Evolutionary conservation across 768 basidiomycete species (phyloP).

Genomic region (Steccherinum ochraceum): DNA sequence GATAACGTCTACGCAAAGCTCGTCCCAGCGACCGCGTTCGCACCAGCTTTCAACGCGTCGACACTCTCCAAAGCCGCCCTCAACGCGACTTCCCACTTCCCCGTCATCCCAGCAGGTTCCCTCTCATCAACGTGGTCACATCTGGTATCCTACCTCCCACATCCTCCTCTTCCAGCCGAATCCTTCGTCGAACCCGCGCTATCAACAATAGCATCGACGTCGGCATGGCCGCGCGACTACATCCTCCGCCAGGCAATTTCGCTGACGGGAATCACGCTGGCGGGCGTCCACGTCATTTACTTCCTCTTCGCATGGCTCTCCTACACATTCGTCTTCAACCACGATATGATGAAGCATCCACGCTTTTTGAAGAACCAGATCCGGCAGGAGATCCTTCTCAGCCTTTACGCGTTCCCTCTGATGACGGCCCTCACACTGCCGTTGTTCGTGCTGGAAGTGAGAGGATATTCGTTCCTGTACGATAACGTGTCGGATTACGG

Average conservation of each 20-base stretch:
- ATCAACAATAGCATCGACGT: constrained; percentile 28
- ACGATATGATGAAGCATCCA: constrained; percentile 92
- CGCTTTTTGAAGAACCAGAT: constrained; percentile 89
- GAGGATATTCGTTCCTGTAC: constrained; percentile 79
- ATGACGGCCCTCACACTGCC: constrained; percentile 86
- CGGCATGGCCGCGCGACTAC: constrained; percentile 84
- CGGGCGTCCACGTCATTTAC: constrained; percentile 84
- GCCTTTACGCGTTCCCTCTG: constrained; percentile 70
- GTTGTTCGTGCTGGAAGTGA: constrained; percentile 90
- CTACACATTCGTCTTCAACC: constrained; percentile 86
- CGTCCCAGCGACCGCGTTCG: constrained; percentile 46
- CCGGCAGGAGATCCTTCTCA: constrained; percentile 67
- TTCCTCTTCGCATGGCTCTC: constrained; percentile 84
- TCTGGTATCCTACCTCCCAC: constrained; percentile 49
- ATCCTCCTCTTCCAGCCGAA: constrained; percentile 42
- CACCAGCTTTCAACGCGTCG: constrained; percentile 7
- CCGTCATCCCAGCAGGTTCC: constrained; percentile 19
- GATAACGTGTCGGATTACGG: constrained; percentile 76
- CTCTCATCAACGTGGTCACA: constrained; percentile 42
- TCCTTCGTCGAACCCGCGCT: constrained; percentile 21
- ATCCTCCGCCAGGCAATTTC: constrained; percentile 74
- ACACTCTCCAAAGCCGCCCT: constrained; percentile 15
- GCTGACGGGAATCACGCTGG: constrained; percentile 59
- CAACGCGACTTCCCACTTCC: constrained; percentile 27
- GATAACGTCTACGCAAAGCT: constrained; percentile 76